Evolutionary conservation across 805 yeast species (phyloP).

Genomic region (Saccharomycopsis sp.): DNA sequence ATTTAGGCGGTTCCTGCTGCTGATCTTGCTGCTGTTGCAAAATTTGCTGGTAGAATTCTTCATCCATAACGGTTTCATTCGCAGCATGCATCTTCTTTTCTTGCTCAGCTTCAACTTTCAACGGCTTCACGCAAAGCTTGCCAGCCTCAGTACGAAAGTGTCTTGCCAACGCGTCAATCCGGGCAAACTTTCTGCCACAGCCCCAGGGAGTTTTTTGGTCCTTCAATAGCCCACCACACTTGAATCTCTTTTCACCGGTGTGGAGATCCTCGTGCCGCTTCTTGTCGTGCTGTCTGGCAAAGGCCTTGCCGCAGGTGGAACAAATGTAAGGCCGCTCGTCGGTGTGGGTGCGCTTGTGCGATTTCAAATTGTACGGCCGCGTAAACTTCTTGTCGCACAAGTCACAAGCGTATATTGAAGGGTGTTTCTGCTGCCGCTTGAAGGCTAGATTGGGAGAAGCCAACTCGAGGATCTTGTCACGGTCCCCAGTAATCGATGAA

Average conservation of each 20-base stretch:
- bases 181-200: slow-evolving; percentile 69
- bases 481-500: slow-evolving; percentile 11
- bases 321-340: slow-evolving; percentile 75
- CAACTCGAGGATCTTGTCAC: slow-evolving; percentile 53
- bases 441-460: slow-evolving; percentile 49
- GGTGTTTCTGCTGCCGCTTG: slow-evolving; percentile 58
- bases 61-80: background rate
- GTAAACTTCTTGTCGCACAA: slow-evolving; percentile 83
- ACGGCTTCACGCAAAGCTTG: slow-evolving; percentile 57
- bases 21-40: slow-evolving; percentile 4
- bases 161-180: slow-evolving; percentile 71
- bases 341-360: slow-evolving; percentile 86
- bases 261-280: slow-evolving; percentile 72
- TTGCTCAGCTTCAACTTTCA: slow-evolving; percentile 48
- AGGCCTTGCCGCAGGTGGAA: slow-evolving; percentile 67
- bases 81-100: slow-evolving; percentile 17
- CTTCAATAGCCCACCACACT: slow-evolving; percentile 56
- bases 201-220: slow-evolving; percentile 59
- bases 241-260: slow-evolving; percentile 64
- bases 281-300: slow-evolving; percentile 71
- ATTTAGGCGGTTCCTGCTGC: background rate
- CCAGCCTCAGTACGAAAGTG: slow-evolving; percentile 79
- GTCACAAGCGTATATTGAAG: slow-evolving; percentile 68
- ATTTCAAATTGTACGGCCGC: slow-evolving; percentile 84
- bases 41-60: slow-evolving; percentile 12